Evolutionary conservation across 306 rosid species (phyloP).

Genomic region (Lathyrus oleraceus): DNA sequence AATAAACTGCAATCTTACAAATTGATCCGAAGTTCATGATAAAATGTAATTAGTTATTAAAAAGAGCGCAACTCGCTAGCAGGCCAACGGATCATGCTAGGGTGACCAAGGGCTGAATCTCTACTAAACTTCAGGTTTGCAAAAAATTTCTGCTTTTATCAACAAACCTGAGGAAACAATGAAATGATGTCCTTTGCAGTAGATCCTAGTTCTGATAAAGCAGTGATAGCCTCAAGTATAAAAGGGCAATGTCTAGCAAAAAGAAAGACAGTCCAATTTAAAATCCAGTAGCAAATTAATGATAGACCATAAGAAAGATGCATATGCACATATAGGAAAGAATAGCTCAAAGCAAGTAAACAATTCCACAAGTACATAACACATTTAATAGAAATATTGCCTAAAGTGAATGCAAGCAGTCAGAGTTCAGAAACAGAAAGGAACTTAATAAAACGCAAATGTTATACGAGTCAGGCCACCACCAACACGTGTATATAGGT

Average conservation of each 20-base stretch:
- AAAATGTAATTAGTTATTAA: slow-evolving; percentile 1
- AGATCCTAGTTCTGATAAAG: slow-evolving; percentile 86
- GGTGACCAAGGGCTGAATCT: slow-evolving; percentile 8
- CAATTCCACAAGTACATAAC: slow-evolving; percentile 28
- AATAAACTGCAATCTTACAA: slow-evolving; percentile 24
- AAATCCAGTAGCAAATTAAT: slow-evolving; percentile 20
- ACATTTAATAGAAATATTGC: not conserved
- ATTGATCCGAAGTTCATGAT: slow-evolving; percentile 18
- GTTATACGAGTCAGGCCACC: not conserved
- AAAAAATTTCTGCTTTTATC: slow-evolving; percentile 25
- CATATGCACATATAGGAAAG: not conserved
- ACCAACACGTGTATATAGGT: too few species aligned
- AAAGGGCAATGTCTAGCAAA: slow-evolving; percentile 80
- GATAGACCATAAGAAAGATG: slow-evolving; percentile 22
- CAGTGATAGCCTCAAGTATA: slow-evolving; percentile 77
- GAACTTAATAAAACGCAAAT: slow-evolving; percentile 15
- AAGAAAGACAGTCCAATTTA: slow-evolving; percentile 35
- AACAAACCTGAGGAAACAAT: slow-evolving; percentile 90
- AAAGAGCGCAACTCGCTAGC: not conserved
- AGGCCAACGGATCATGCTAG: slow-evolving; percentile 9
- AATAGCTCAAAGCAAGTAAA: slow-evolving; percentile 5
- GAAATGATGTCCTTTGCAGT: slow-evolving; percentile 80
- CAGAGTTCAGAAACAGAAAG: slow-evolving; percentile 25
- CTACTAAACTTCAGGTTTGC: slow-evolving; percentile 19
- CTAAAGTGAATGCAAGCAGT: slow-evolving; percentile 16